Evolutionary conservation across 768 basidiomycete species (phyloP).

Genomic region (Lepiota subincarnata): DNA sequence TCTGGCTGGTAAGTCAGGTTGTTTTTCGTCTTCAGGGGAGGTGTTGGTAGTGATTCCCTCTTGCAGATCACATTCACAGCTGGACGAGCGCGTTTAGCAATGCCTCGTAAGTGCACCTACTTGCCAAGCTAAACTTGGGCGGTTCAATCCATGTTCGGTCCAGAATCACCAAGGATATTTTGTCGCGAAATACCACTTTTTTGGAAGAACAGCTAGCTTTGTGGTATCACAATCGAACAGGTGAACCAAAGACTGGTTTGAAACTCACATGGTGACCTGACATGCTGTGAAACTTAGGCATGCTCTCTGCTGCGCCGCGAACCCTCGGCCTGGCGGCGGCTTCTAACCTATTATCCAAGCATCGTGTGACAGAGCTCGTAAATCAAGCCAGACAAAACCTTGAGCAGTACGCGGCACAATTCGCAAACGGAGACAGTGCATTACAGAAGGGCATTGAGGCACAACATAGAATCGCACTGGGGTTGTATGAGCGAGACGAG

Average conservation of each 20-base stretch:
- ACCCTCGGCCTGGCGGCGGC: slow-evolving; percentile 25
- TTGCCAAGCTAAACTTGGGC: background rate
- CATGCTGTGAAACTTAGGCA: background rate
- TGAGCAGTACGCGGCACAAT: slow-evolving; percentile 20
- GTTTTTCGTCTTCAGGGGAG: background rate
- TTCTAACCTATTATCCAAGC: slow-evolving; percentile 21
- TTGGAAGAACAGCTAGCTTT: slow-evolving; percentile 19
- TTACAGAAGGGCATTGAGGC: slow-evolving; percentile 27
- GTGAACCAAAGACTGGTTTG: slow-evolving; percentile 7
- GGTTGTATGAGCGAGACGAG: slow-evolving; percentile 21
- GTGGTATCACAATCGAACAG: slow-evolving; percentile 28
- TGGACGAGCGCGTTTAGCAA: slow-evolving; percentile 31
- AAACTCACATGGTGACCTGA: too few species aligned
- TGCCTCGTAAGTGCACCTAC: slow-evolving; percentile 19
- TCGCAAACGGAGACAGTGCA: slow-evolving; percentile 27
- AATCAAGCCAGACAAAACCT: slow-evolving; percentile 18
- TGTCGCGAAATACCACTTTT: slow-evolving; percentile 21
- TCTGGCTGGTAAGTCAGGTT: slow-evolving; percentile 23
- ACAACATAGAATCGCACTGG: slow-evolving; percentile 23
- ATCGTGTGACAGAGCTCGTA: slow-evolving; percentile 16
- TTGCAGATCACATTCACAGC: slow-evolving; percentile 28
- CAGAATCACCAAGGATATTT: slow-evolving; percentile 26
- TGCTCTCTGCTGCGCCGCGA: slow-evolving; percentile 26
- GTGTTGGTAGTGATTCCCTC: too few species aligned
- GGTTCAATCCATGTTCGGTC: background rate